Evolutionary conservation across 495 filamentous ascomycete species (phyloP).

Genomic region (Penicillium canescens): DNA sequence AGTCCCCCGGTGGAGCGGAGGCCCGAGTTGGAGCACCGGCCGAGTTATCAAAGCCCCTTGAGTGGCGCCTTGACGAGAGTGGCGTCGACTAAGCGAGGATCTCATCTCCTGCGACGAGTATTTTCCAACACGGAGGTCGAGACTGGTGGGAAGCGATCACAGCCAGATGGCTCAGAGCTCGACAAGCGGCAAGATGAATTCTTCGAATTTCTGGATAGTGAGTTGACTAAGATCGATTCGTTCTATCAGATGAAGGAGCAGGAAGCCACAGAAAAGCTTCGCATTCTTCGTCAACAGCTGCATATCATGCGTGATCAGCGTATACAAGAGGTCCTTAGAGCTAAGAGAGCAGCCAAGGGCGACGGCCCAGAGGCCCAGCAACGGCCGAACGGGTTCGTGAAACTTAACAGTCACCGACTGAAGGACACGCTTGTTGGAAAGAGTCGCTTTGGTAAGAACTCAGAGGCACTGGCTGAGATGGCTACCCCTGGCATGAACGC

Average conservation of each 20-base stretch:
- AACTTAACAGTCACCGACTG: constrained; percentile 23
- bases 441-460: constrained; percentile 55
- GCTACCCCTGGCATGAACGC: constrained; percentile 45
- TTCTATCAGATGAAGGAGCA: constrained; percentile 85
- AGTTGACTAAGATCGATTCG: constrained; percentile 80
- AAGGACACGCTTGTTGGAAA: constrained; percentile 32
- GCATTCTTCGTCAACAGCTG: constrained; percentile 71
- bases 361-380: constrained; percentile 7
- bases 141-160: constrained; percentile 28
- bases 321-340: constrained; percentile 61
- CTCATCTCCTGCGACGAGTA: constrained; percentile 39
- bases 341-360: constrained; percentile 11
- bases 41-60: constrained; percentile 9
- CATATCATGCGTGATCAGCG: constrained; percentile 85
- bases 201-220: constrained; percentile 71
- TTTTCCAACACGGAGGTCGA: constrained; percentile 33
- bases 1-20: constrained; percentile 7
- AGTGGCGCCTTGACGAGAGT: constrained; percentile 18
- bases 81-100: constrained; percentile 21
- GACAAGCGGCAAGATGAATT: constrained; percentile 71
- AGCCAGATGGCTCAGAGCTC: constrained; percentile 49
- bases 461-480: constrained; percentile 53
- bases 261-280: constrained; percentile 71
- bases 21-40: constrained; percentile 11
- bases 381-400: constrained; percentile 22